Evolutionary conservation across 2,329 filamentous ascomycete species (phyloP).

Genomic region (Dothidotthia symphoricarpi): DNA sequence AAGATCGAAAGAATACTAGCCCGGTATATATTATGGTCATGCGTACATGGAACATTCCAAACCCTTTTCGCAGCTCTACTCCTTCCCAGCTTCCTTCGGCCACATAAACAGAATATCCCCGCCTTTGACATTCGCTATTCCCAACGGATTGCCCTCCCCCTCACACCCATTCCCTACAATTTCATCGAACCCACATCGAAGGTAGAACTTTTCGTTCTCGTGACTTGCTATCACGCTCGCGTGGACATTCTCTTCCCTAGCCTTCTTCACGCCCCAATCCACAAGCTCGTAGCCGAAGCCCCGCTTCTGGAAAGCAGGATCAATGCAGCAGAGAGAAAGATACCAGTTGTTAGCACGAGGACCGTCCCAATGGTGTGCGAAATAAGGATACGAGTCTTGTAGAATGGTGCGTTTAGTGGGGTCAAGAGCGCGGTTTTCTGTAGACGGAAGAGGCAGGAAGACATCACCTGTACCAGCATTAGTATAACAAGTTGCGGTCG

Average conservation of each 20-base stretch:
- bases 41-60: too few species aligned
- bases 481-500: neutral
- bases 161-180: slow-evolving; percentile 33
- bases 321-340: slow-evolving; percentile 41
- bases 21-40: too few species aligned
- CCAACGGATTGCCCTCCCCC: slow-evolving; percentile 35
- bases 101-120: slow-evolving; percentile 38
- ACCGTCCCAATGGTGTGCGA: slow-evolving; percentile 20
- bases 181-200: slow-evolving; percentile 37
- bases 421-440: slow-evolving; percentile 23
- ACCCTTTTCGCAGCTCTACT: too few species aligned
- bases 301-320: slow-evolving; percentile 42
- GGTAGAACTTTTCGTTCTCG: slow-evolving; percentile 46
- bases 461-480: neutral
- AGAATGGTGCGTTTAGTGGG: slow-evolving; percentile 16
- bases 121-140: slow-evolving; percentile 22
- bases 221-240: slow-evolving; percentile 43
- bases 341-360: slow-evolving; percentile 40
- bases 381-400: slow-evolving; percentile 10
- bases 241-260: slow-evolving; percentile 39
- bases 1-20: too few species aligned
- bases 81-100: slow-evolving; percentile 5
- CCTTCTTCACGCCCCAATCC: slow-evolving; percentile 44
- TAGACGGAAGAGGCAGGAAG: slow-evolving; percentile 8
- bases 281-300: slow-evolving; percentile 44